Evolutionary conservation across 441 rosid species (phyloP), one percentile per base, ranked within the genome.

Genomic region (Manihot esculenta): DNA sequence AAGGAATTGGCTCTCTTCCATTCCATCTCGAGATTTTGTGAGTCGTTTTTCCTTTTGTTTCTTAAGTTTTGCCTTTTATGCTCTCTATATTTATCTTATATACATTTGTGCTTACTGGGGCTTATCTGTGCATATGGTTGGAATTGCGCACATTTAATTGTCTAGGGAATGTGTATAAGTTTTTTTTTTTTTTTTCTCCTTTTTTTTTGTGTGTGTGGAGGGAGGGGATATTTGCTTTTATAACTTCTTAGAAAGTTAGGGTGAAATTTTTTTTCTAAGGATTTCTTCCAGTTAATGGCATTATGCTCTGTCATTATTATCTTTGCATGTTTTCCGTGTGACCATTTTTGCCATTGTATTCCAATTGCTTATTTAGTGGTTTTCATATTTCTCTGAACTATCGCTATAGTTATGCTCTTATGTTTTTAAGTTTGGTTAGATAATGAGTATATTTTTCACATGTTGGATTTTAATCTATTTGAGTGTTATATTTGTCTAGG

Each of bases 401-500:
- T 68, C 20, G 18, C 24, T 68, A 26, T n/a, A n/a, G n/a, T n/a
- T n/a, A n/a, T n/a, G n/a, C n/a, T n/a, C n/a, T n/a, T n/a, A n/a
- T n/a, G n/a, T n/a, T n/a, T n/a, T n/a, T n/a, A n/a, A n/a, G n/a
- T n/a, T n/a, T n/a, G n/a, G n/a, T n/a, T n/a, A n/a, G n/a, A n/a
- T n/a, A n/a, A n/a, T n/a, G n/a, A n/a, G n/a, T n/a, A n/a, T n/a
- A n/a, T n/a, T n/a, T n/a, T n/a, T 55, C 10, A 7, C 6, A 7
- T 23, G 33, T 21, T 57, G 45, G 38, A 42, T 33, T 61, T 62
- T 54, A 18, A 17, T 18, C 23, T 38, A 23, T 67, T 41, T 49
- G 42, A 58, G 14, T 7, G 18, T 38, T 5, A 7, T 38, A n/a
- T 26, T 47, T 70, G 55, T 55, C 53, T 33, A 68, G 70, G 68